These are phyloP conservation scores for Cudoniella acicularis DNA, from an alignment of 495 filamentous ascomycete species.

Conservation along the genomic window DNA sequence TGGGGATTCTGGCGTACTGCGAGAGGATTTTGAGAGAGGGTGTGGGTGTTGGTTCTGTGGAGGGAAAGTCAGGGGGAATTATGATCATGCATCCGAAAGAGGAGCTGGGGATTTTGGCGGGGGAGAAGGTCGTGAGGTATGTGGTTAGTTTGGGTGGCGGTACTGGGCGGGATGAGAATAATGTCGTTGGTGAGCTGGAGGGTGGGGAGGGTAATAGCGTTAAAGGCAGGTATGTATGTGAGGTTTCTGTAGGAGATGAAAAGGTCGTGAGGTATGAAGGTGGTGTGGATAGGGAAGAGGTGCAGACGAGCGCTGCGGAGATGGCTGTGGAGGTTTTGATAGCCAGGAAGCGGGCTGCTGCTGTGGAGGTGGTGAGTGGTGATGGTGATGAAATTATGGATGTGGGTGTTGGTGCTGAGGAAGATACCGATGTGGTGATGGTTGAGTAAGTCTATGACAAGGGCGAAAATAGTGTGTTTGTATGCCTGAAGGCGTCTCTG, in stretches of 20 bases:
- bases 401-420: too few species aligned
- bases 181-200: neutral
- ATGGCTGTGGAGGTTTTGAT: slow-evolving; percentile 36
- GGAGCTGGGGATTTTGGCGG: slow-evolving; percentile 56
- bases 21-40: slow-evolving; percentile 52
- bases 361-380: too few species aligned
- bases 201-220: slow-evolving; percentile 3
- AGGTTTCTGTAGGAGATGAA: slow-evolving; percentile 45
- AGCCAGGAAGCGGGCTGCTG: neutral
- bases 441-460: too few species aligned
- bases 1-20: slow-evolving; percentile 65
- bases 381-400: too few species aligned
- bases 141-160: slow-evolving; percentile 27
- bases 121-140: slow-evolving; percentile 48
- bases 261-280: slow-evolving; percentile 41
- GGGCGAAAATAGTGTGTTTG: too few species aligned
- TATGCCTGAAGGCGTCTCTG: too few species aligned
- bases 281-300: slow-evolving; percentile 49
- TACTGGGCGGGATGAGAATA: too few species aligned
- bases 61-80: too few species aligned
- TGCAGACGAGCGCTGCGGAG: slow-evolving; percentile 54
- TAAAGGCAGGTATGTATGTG: slow-evolving; percentile 6
- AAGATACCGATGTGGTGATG: too few species aligned
- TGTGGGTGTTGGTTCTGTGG: slow-evolving; percentile 59
- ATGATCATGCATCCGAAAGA: slow-evolving; percentile 83